These are phyloP conservation scores for Epichloe sp. DNA, from an alignment of 2,329 filamentous ascomycete species.

Conservation along the genomic window DNA sequence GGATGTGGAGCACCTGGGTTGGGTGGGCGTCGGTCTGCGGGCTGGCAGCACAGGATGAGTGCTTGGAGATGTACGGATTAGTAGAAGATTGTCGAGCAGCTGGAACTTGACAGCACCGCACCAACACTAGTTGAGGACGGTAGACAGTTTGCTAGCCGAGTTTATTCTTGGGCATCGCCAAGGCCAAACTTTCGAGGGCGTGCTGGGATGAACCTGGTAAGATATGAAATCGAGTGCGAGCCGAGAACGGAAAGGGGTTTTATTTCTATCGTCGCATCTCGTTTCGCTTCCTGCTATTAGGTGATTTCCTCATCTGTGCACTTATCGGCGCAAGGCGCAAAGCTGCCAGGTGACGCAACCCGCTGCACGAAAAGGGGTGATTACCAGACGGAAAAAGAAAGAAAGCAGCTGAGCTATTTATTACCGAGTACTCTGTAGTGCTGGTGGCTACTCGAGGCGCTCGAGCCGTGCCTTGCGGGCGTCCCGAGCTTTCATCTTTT, in stretches of 20 bases:
- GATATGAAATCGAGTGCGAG: too few relatives aligned
- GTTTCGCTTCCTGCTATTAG: too few relatives aligned
- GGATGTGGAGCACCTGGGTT: not conserved
- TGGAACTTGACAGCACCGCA: too few relatives aligned
- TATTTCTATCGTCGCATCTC: not conserved
- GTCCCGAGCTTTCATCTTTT: not conserved
- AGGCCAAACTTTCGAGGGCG: too few relatives aligned
- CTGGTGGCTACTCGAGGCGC: not conserved
- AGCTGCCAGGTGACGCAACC: too few relatives aligned
- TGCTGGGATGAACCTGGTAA: not conserved
- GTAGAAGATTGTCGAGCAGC: too few relatives aligned
- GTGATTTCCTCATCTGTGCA: too few relatives aligned
- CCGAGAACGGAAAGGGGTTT: not conserved
- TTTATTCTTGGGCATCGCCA: not conserved
- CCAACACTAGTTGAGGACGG: too few relatives aligned
- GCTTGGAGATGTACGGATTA: too few relatives aligned
- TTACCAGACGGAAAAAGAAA: not conserved
- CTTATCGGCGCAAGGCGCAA: too few relatives aligned
- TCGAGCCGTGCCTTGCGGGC: constrained; percentile 4
- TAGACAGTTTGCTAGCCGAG: too few relatives aligned
- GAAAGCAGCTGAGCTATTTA: not conserved
- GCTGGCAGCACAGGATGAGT: not conserved
- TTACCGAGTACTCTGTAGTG: not conserved
- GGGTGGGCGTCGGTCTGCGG: not conserved
- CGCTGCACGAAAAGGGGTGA: too few relatives aligned